Base-by-base conservation (phyloP, 176 grass and related monocot species). In the Typha latifolia region DNA sequence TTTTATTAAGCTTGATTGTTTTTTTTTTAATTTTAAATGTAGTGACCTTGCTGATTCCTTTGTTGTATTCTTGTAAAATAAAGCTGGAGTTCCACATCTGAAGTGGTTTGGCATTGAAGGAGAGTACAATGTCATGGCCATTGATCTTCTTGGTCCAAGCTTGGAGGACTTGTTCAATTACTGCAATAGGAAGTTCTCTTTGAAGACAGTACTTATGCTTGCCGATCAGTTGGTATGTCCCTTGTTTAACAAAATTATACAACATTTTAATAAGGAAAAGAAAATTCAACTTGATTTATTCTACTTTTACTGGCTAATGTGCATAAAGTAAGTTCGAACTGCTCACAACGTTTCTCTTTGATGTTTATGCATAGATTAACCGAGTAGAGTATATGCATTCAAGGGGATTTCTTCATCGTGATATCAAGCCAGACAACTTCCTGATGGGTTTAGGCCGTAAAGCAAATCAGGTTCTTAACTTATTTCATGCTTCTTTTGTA, bases 341-440 rank as follows among this genome's bases (percentile, higher is more conserved):
- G 14, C 20, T 16, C 20, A 21, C 2, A 9, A 19, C 8, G 11
- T 59, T 21, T 19, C 18, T 21, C 53, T 59, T 59, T 59, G 37
- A 59, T 59, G 53, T 22, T 74, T 82, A 23, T 65, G 14, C 70
- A 62, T 75, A 86, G 87, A 84, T 91, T 49, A 68, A 68, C 48
- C 79, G 80, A 74, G 83, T 86, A 21, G 87, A 91, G 29, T 94
- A 86, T 62, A 78, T 86, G 80, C 73, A 91, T 68, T 78, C 63
- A 7, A 81, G 82, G 72, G 83, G 77, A 2, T 91, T 91, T 84
- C 80, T 84, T 69, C 87, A 78, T 74, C 85, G 82, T 80, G 89
- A 92, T 78, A 88, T 92, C 66, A 92, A 92, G 72, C 82, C 89
- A 0, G 89, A 92, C 75, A 92, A 88, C 72, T 92, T 92, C 66